Evolutionary conservation across 371 early-diverging fungal species (phyloP).

Genomic region (Zopfochytrium polystomum): DNA sequence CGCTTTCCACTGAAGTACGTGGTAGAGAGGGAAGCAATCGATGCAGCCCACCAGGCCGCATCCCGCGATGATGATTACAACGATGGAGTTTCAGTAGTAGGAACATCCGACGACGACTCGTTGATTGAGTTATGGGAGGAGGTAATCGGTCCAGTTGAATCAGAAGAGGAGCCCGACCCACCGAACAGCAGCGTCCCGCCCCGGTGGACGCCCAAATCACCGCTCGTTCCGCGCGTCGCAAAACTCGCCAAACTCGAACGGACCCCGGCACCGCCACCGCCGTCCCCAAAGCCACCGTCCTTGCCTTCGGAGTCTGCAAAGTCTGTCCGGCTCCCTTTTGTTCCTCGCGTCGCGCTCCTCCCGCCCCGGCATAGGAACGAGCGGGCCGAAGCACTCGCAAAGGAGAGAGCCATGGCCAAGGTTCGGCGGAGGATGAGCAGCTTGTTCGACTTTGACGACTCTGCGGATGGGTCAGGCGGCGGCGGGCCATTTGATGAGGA

Average conservation of each 20-base stretch:
- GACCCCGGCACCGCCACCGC: neutral
- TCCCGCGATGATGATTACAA: neutral
- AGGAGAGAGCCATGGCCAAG: no score
- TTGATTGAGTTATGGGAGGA: neutral
- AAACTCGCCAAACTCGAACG: constrained; percentile 6
- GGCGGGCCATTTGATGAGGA: no score
- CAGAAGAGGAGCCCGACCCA: neutral
- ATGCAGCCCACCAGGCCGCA: neutral
- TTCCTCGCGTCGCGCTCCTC: constrained; percentile 12
- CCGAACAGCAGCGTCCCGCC: neutral
- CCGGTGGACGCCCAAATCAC: constrained; percentile 1
- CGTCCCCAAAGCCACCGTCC: neutral
- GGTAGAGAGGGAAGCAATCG: constrained; percentile 4
- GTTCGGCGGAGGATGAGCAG: no score
- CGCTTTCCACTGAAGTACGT: constrained; percentile 18
- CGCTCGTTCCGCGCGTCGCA: constrained; percentile 22
- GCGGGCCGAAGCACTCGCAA: neutral
- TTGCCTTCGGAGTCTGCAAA: neutral
- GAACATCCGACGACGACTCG: neutral
- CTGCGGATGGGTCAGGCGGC: no score
- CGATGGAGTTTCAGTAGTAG: no score
- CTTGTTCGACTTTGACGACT: no score
- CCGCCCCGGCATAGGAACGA: constrained; percentile 8
- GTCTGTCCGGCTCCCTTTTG: neutral
- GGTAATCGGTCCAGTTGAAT: neutral